Percentiles rank a stretch among this genome's conserved stretches.
phyloP scores from a whole-genome alignment of 2,329 filamentous ascomycete species.

The Pseudogymnoascus sp. region DNA sequence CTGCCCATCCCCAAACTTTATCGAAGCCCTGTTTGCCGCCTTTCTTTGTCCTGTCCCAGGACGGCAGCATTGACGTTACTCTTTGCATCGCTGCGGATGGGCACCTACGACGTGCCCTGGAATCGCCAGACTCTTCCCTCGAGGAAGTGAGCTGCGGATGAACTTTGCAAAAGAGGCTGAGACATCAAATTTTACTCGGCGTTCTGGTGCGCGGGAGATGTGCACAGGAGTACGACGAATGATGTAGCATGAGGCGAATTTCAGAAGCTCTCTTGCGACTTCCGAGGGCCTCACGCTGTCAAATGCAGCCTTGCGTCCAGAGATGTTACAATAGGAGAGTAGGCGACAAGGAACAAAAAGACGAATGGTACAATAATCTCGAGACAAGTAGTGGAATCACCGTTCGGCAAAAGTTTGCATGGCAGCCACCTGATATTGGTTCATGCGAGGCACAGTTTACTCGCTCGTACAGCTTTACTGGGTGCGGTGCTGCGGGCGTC shows the following conservation, averaged over 20 bases:
- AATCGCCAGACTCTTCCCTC: neutral
- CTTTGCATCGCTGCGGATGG: slow-evolving; percentile 23
- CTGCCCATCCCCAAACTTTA: slow-evolving; percentile 60
- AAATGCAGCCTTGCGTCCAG: neutral
- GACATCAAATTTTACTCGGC: slow-evolving; percentile 5
- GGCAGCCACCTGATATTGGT: neutral
- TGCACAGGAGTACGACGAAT: neutral
- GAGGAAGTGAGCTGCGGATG: neutral
- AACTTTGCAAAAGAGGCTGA: slow-evolving; percentile 1
- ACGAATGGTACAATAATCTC: neutral
- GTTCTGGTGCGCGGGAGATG: neutral
- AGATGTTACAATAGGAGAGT: neutral
- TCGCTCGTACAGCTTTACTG: neutral
- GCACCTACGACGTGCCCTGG: neutral
- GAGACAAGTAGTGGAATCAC: neutral
- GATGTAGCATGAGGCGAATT: neutral
- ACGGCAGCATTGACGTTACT: slow-evolving; percentile 28
- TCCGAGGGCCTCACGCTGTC: neutral
- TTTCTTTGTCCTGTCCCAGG: slow-evolving; percentile 49
- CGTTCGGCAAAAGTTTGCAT: slow-evolving; percentile 4
- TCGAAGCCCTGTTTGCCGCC: slow-evolving; percentile 62
- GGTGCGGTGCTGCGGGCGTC: neutral
- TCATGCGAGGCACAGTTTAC: slow-evolving; percentile 3
- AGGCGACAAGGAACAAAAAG: neutral
- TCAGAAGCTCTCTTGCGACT: slow-evolving; percentile 5